Conservation (phyloP, 805 yeast species). For the Hanseniaspora occidentalis region DNA sequence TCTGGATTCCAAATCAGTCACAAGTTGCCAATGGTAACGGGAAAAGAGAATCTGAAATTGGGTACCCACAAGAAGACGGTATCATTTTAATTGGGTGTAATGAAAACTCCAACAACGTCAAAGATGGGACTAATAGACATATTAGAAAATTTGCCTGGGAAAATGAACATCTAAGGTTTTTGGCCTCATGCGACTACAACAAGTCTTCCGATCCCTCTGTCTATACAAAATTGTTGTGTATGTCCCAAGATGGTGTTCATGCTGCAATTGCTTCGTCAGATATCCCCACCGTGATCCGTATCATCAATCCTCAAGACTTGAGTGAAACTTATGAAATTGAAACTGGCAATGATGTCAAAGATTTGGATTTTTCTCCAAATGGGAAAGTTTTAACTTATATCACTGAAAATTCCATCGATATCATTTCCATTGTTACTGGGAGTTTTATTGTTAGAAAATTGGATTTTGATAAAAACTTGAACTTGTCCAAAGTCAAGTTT, state of each 20-base stretch:
- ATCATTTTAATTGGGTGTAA: slow-evolving; percentile 65
- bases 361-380: slow-evolving; percentile 53
- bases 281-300: slow-evolving; percentile 48
- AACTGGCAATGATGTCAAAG: slow-evolving; percentile 46
- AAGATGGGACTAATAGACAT: slow-evolving; percentile 54
- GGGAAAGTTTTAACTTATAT: slow-evolving; percentile 54
- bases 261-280: slow-evolving; percentile 62
- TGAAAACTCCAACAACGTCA: slow-evolving; percentile 46
- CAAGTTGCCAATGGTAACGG: not conserved
- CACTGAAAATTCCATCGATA: slow-evolving; percentile 39
- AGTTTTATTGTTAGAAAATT: slow-evolving; percentile 24
- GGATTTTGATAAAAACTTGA: slow-evolving; percentile 23
- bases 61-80: slow-evolving; percentile 19
- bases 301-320: slow-evolving; percentile 45
- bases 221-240: slow-evolving; percentile 44
- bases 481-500: slow-evolving; percentile 26
- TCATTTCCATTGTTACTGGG: slow-evolving; percentile 31
- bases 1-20: slow-evolving; percentile 9
- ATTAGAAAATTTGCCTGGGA: slow-evolving; percentile 53
- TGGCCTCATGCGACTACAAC: slow-evolving; percentile 45
- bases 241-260: slow-evolving; percentile 45
- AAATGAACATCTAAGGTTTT: slow-evolving; percentile 48
- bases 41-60: not conserved
- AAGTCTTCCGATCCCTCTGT: slow-evolving; percentile 37
- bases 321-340: slow-evolving; percentile 41